Percentiles rank a stretch among this genome's conserved stretches.
Evolutionary conservation across 2,329 filamentous ascomycete genomes (phyloP).

Genomic region (Mycocentrospora acerina): DNA sequence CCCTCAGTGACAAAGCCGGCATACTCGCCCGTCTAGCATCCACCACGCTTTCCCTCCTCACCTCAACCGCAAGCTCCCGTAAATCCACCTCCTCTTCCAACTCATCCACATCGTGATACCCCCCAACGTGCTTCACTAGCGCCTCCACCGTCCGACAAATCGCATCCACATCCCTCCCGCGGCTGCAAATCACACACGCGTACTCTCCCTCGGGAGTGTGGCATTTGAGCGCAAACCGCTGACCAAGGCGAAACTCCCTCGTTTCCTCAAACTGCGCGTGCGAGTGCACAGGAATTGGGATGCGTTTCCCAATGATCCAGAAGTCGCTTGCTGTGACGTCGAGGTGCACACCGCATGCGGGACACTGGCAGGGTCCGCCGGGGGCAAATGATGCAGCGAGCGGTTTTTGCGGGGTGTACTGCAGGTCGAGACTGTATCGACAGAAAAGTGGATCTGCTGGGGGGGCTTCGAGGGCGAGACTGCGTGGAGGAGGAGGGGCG

Average conservation of each 20-base stretch:
- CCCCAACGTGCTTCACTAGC: conserved; percentile 41
- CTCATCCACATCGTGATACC: conserved; percentile 35
- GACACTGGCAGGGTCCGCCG: conserved; percentile 33
- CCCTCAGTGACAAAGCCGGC: conserved; percentile 15
- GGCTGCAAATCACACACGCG: conserved; percentile 40
- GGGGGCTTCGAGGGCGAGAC: conserved; percentile 22
- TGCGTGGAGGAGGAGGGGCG: conserved; percentile 24
- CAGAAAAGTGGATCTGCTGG: conserved; percentile 33
- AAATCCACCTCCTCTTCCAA: conserved; percentile 36
- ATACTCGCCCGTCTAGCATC: conserved; percentile 20
- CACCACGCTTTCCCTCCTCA: conserved; percentile 27
- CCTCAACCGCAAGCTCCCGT: conserved; percentile 33
- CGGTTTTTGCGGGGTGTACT: conserved; percentile 29
- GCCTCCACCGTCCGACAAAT: conserved; percentile 38
- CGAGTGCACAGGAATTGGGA: conserved; percentile 25
- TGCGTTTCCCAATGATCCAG: conserved; percentile 42
- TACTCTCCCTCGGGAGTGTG: conserved; percentile 40
- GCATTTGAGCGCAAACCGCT: conserved; percentile 43
- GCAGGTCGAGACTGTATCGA: conserved; percentile 38
- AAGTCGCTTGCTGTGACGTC: conserved; percentile 37
- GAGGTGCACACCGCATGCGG: conserved; percentile 29
- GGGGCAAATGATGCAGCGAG: conserved; percentile 36
- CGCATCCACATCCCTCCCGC: conserved; percentile 37
- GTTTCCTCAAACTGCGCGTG: conserved; percentile 36
- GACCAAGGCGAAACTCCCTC: conserved; percentile 38